A percentile compares a stretch with the other conserved stretches of the same genome.
phyloP scores from a whole-genome alignment of 495 filamentous ascomycete species.

The Penicillium turbatum region DNA sequence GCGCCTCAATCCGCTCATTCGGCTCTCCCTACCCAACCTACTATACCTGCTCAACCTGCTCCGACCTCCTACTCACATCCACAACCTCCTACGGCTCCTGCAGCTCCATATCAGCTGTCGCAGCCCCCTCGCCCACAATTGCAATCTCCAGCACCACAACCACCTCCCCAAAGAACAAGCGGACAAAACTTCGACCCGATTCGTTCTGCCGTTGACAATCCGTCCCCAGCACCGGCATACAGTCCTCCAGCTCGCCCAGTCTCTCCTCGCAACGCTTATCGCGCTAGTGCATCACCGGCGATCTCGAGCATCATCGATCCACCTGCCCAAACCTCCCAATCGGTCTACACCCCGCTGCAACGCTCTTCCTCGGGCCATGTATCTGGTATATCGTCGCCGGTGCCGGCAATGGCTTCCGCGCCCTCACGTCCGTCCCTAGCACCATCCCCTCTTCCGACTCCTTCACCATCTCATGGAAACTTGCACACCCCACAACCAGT shows the following conservation, averaged over 20 bases:
- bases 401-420: constrained; percentile 20
- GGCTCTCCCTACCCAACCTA: constrained; percentile 11
- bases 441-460: constrained; percentile 24
- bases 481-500: constrained; percentile 21
- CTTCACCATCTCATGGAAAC: constrained; percentile 25
- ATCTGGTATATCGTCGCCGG: constrained; percentile 30
- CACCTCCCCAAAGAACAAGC: constrained; percentile 45
- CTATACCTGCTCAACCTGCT: constrained; percentile 22
- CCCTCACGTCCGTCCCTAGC: constrained; percentile 27
- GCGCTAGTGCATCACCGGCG: constrained; percentile 81
- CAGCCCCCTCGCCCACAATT: constrained; percentile 36
- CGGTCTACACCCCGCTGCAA: constrained; percentile 26
- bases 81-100: constrained; percentile 23
- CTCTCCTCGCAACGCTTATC: constrained; percentile 45
- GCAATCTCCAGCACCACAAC: constrained; percentile 38
- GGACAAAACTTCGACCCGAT: constrained; percentile 87
- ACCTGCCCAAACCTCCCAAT: constrained; percentile 42
- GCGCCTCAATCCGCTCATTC: constrained; percentile 10
- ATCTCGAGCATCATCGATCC: constrained; percentile 89
- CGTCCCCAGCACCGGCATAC: constrained; percentile 50
- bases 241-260: constrained; percentile 33
- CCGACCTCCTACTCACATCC: constrained; percentile 17
- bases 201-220: constrained; percentile 61
- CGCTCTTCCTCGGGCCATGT: constrained; percentile 35
- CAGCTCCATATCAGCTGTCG: constrained; percentile 18